These are phyloP conservation scores for Hortaea werneckii DNA, from an alignment of 2,329 filamentous ascomycete genomes.

Conservation along the genomic window DNA sequence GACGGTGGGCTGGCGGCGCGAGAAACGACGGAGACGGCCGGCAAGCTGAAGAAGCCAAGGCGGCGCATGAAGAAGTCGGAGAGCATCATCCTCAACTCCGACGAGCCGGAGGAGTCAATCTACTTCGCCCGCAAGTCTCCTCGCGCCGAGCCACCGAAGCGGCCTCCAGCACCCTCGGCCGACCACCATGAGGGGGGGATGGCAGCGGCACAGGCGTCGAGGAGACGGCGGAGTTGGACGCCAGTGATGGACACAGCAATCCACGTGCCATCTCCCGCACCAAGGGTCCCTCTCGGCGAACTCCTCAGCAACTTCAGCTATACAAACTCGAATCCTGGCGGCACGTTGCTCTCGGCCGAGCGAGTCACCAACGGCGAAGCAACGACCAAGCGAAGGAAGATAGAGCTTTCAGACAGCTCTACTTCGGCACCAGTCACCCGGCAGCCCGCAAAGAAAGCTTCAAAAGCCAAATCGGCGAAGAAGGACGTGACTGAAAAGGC, in stretches of 20 bases:
- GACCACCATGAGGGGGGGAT: not conserved
- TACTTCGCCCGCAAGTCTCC: slow-evolving; percentile 3
- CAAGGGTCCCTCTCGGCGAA: slow-evolving; percentile 3
- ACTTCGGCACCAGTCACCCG: not conserved
- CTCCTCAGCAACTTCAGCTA: slow-evolving; percentile 6
- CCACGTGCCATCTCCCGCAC: not conserved
- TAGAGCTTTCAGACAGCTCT: slow-evolving; percentile 6
- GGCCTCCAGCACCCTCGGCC: not conserved
- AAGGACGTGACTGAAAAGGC: slow-evolving; percentile 1
- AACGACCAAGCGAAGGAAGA: slow-evolving; percentile 9
- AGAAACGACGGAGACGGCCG: not conserved
- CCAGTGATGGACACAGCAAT: not conserved
- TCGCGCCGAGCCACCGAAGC: not conserved
- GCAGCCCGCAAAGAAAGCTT: slow-evolving; percentile 1
- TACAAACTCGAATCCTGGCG: no score
- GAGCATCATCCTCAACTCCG: slow-evolving; percentile 19
- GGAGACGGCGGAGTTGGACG: slow-evolving; percentile 8
- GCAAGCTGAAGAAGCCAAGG: slow-evolving; percentile 2
- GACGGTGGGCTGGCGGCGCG: not conserved
- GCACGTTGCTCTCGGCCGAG: not conserved
- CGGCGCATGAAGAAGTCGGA: slow-evolving; percentile 17
- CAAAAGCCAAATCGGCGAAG: no score
- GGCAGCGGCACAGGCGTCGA: not conserved
- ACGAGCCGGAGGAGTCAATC: slow-evolving; percentile 11
- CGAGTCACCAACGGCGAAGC: slow-evolving; percentile 1